Percentiles rank a stretch among this genome's conserved stretches.
Conservation (phyloP, 805 yeast genomes). For the Teunomyces panamensis region DNA sequence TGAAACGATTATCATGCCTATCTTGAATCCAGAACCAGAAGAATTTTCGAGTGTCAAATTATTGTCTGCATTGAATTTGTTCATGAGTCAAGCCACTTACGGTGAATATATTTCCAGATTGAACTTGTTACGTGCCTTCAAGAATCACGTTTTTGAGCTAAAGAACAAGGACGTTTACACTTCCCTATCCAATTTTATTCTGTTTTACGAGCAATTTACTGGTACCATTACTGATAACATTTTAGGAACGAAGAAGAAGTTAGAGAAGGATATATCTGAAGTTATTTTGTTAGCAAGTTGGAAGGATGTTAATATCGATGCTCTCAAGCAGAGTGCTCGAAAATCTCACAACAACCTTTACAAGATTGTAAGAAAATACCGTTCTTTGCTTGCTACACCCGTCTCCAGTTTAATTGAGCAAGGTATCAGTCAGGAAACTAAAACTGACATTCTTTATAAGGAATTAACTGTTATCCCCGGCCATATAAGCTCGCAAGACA, state of each 20-base stretch:
- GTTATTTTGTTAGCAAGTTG: conserved; percentile 89
- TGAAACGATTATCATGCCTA: conserved; percentile 67
- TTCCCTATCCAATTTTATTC: conserved; percentile 55
- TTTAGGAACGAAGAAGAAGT: conserved; percentile 42
- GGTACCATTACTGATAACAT: conserved; percentile 48
- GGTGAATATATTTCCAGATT: conserved; percentile 73
- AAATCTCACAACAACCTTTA: conserved; percentile 81
- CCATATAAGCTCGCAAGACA: conserved; percentile 7
- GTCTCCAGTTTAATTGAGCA: conserved; percentile 56
- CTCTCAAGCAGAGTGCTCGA: conserved; percentile 90
- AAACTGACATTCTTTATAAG: not conserved
- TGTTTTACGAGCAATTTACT: conserved; percentile 66
- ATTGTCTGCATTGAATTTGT: conserved; percentile 64
- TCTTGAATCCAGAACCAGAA: conserved; percentile 40
- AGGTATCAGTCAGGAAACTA: conserved; percentile 35
- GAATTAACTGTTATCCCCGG: conserved; percentile 11
- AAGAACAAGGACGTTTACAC: conserved; percentile 25
- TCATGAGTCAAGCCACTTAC: conserved; percentile 67
- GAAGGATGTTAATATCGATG: conserved; percentile 94
- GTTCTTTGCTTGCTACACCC: conserved; percentile 54
- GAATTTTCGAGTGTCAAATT: conserved; percentile 18
- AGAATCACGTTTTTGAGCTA: conserved; percentile 42
- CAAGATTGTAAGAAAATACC: conserved; percentile 79
- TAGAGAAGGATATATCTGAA: conserved; percentile 81
- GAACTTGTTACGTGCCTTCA: conserved; percentile 61